Evolutionary conservation across 192 early-diverging fungal species (phyloP), one percentile per base, ranked within the genome.

Genomic region (Podila epicladia): DNA sequence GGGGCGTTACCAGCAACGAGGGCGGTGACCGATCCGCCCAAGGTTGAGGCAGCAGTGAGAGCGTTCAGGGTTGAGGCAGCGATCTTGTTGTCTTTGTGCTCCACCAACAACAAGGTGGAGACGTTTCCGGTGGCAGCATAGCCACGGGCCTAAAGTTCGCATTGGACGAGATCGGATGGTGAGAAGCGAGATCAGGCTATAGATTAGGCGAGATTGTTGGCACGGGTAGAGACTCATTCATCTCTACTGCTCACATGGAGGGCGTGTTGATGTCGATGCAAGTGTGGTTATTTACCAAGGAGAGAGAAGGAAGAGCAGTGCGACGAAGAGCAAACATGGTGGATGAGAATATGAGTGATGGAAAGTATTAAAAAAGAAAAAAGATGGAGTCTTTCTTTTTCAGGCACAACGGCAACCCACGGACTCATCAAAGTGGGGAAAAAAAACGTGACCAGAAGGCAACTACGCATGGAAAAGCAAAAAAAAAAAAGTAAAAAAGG

Each of bases 101-200:
- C 97, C 41, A 97, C 93, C 67, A 95, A 84, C 65, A 99, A 89
- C 17, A 99, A 87, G 28, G 96, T 94, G 22, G 92, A 89, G 69
- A 87, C 86, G 57, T 83, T 83, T 63, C 83, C 86, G 22, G 68
- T 70, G 62, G 86, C 70, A 55, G 89, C 87, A 66, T 90, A 90
- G 62, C 74, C 66, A 66, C 85, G 83, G 45, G 69, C 73, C 69
- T 80, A 65, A 35, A 4, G 20, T 24, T 55, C 13, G 53, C 35
- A 37, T 37, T 19, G 4, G 15, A 15, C 15, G 15, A 45, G 41
- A 45, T 45, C 41, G 41, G 17, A 45, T 45, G 41, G 41, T 45
- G 41, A 45, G 41, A 45, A 15, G 41, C 13, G 41, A 45, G 41
- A 45, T 45, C 41, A 4, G 41, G 41, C 15, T 12, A 17, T 37